These are phyloP conservation scores for Vigna mungo DNA, from an alignment of 306 rosid genomes.

Conservation along the genomic window DNA sequence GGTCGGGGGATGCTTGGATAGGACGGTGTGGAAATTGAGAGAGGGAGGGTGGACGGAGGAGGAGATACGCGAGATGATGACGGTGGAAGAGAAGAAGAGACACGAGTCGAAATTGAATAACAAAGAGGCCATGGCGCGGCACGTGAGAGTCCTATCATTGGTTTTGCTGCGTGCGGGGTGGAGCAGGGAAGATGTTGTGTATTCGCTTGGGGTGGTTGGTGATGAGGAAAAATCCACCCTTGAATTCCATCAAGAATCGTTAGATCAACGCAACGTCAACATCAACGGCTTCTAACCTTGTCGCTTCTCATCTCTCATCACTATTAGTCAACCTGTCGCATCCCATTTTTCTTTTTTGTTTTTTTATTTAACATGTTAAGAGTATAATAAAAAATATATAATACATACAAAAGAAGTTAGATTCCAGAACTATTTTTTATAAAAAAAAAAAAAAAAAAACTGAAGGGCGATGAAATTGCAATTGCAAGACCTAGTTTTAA, in stretches of 20 bases:
- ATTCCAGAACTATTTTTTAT: background rate
- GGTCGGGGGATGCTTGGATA: conserved; percentile 59
- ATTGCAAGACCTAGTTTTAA: background rate
- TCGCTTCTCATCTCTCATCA: background rate
- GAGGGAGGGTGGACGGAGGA: conserved; percentile 92
- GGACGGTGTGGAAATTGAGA: conserved; percentile 61
- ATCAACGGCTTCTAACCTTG: background rate
- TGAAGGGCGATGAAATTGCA: background rate
- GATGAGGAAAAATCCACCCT: conserved; percentile 40
- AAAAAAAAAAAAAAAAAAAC: background rate
- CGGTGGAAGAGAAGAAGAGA: conserved; percentile 42
- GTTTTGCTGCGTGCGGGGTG: conserved; percentile 85
- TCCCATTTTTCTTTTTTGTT: background rate
- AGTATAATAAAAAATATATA: background rate
- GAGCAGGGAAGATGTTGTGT: conserved; percentile 76
- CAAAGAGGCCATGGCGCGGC: conserved; percentile 47
- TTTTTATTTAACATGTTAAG: background rate
- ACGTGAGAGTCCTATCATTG: conserved; percentile 51
- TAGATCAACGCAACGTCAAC: background rate
- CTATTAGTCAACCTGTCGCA: background rate
- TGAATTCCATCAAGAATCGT: conserved; percentile 7
- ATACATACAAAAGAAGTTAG: background rate
- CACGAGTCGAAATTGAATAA: background rate
- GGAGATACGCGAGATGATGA: conserved; percentile 84
- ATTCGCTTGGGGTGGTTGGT: conserved; percentile 62